phyloP scores from a whole-genome alignment of 163 green algal species.

The Scenedesmus sp. region DNA sequence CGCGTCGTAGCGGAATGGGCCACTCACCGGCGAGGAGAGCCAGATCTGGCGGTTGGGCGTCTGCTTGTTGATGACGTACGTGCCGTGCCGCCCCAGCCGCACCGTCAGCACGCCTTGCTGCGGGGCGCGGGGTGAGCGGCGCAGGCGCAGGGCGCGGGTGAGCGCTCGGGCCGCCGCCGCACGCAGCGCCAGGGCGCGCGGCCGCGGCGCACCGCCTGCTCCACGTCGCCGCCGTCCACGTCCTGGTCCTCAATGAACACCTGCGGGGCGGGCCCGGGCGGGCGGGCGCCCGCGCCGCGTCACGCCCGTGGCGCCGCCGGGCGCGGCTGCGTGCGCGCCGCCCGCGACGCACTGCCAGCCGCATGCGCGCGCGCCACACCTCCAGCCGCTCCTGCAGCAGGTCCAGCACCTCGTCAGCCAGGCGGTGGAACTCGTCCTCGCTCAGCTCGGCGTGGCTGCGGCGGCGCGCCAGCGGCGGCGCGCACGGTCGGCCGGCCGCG shows the following conservation, averaged over 20 bases:
- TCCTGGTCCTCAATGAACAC: conserved; percentile 69
- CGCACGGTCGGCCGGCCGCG: not conserved
- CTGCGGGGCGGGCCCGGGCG: conserved; percentile 40
- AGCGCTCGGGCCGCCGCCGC: not conserved
- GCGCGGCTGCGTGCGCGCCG: not conserved
- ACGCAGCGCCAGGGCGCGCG: not conserved
- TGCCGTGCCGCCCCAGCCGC: conserved; percentile 79
- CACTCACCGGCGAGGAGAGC: conserved; percentile 92
- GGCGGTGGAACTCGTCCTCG: conserved; percentile 72
- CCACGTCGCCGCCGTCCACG: conserved; percentile 71
- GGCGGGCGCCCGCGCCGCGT: not conserved
- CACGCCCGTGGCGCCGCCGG: too few species aligned
- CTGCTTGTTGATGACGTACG: conserved; percentile 99
- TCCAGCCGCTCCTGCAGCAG: conserved; percentile 77
- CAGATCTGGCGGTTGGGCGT: conserved; percentile 97
- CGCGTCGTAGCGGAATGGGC: conserved; percentile 84
- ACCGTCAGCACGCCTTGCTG: conserved; percentile 90
- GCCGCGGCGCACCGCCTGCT: conserved; percentile 68
- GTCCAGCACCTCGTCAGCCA: conserved; percentile 73
- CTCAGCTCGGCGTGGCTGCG: conserved; percentile 43
- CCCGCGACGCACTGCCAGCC: not conserved
- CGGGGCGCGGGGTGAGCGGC: not conserved
- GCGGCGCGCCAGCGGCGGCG: not conserved
- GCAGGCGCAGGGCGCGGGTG: not conserved
- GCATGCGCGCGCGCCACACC: conserved; percentile 40